These are phyloP conservation scores for Cochlearia excelsa DNA, from an alignment of 345 rosid genomes.

Conservation along the genomic window DNA sequence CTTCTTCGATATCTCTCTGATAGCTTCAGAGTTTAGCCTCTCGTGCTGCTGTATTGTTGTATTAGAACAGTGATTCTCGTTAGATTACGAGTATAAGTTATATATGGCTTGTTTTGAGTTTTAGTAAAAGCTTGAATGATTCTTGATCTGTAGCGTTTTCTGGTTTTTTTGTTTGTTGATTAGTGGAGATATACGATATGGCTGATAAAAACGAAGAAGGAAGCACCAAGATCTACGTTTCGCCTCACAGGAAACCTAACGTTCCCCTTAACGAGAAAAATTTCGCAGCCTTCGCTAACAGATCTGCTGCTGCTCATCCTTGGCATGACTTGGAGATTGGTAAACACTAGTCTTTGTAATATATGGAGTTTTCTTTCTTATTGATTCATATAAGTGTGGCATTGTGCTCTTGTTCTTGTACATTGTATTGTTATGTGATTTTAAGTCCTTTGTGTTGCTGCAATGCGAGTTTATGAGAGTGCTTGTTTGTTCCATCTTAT, in stretches of 20 bases:
- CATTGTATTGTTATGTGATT: slow-evolving; percentile 1
- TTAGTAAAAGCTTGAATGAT: slow-evolving; percentile 2
- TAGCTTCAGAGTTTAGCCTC: no score
- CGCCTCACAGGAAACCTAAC: slow-evolving; percentile 37
- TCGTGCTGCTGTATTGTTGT: slow-evolving; percentile 2
- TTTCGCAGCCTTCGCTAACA: slow-evolving; percentile 65
- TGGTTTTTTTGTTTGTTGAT: slow-evolving; percentile 8
- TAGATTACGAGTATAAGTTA: slow-evolving; percentile 9
- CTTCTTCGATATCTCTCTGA: slow-evolving; percentile 6
- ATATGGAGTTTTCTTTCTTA: neutral
- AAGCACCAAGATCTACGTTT: slow-evolving; percentile 17
- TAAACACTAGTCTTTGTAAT: slow-evolving; percentile 21
- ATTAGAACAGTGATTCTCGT: slow-evolving; percentile 12
- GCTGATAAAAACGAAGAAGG: slow-evolving; percentile 45
- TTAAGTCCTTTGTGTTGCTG: neutral
- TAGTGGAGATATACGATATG: slow-evolving; percentile 40
- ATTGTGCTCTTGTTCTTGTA: neutral
- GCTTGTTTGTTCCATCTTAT: slow-evolving; percentile 33
- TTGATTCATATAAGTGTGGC: neutral
- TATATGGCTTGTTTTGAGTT: neutral
- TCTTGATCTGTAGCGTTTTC: neutral
- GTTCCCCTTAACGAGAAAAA: slow-evolving; percentile 68
- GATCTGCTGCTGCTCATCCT: slow-evolving; percentile 91
- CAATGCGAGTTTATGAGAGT: slow-evolving; percentile 9
- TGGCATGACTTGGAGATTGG: slow-evolving; percentile 97